Base-by-base conservation (phyloP, 1,284 basidiomycete species). In the Ceratobasidium sp. region DNA sequence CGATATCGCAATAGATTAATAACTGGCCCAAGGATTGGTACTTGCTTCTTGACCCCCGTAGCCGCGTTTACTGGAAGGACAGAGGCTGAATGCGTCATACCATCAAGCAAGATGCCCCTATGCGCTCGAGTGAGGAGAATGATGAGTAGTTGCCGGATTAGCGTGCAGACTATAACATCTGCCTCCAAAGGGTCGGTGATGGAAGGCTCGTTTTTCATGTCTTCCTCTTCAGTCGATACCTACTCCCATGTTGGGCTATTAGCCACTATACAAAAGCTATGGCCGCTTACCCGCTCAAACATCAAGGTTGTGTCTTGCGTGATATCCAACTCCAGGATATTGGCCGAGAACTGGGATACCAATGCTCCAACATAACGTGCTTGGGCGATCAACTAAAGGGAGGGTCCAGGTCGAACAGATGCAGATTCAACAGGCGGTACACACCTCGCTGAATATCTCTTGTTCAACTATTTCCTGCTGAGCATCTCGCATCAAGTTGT, bases 1-100 rank as follows among this genome's bases (percentile, higher is more conserved):
- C 89, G 88, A 81, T 94, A 95, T 83, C 94, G 93, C 52, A 94
- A 83, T 30, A 94, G 81, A 82, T 94, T 92, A 79, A 94, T 90
- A 78, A 94, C 86, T 0, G 92, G 92, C 68, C 91, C 91, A 14
- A 95, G 80, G 14, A 78, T 74, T 20, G 85, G 84, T n/a, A 86
- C 86, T 30, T 85, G 74, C 18, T 77, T 55, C 20, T 55, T 46
- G 80, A 81, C 44, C 80, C 80, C 14, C 68, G 73, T 54, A 57
- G 66, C 46, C 80, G 78, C 77, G 81, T 64, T 16, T 77, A 48
- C n/a, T 55, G 78, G 4, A 80, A 75, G 50, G 46, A 52, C 68
- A 77, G 64, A 83, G 48, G 50, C 60, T 16, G 70, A 64, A 23
- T 69, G 38, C 30, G 80, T 70, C 41, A 91, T 86, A 18, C 90